Conservation (phyloP, 2,329 filamentous ascomycete genomes). For the Camptophora hylomeconis region DNA sequence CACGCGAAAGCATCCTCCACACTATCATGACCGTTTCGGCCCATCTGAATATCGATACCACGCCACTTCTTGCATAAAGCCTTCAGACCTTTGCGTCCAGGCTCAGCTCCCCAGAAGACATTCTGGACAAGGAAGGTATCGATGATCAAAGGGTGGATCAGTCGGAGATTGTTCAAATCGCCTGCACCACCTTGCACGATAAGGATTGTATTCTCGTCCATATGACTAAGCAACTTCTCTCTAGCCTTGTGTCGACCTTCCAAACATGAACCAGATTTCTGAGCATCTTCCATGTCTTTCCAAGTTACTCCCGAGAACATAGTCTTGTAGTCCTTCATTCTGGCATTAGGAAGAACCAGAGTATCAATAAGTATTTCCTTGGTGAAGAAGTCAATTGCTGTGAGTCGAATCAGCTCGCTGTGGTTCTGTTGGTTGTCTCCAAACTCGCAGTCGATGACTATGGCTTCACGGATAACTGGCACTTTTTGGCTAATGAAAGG, state of each 20-base stretch:
- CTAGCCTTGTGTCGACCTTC: constrained; percentile 32
- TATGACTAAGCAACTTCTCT: constrained; percentile 29
- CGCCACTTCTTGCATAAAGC: constrained; percentile 12
- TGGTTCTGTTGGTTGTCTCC: constrained; percentile 33
- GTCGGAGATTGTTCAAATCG: constrained; percentile 35
- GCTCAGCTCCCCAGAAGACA: constrained; percentile 1
- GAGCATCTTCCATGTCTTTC: constrained; percentile 26
- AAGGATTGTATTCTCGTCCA: constrained; percentile 35
- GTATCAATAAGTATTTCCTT: constrained; percentile 34
- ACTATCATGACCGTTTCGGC: constrained; percentile 27
- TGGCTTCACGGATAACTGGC: constrained; percentile 17
- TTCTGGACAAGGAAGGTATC: constrained; percentile 29
- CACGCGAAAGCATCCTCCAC: constrained; percentile 34
- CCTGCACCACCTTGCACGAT: constrained; percentile 33
- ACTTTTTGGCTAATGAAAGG: too few relatives aligned
- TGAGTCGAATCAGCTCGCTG: constrained; percentile 39
- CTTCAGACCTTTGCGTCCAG: constrained; percentile 11
- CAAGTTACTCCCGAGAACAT: constrained; percentile 36
- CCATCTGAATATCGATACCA: constrained; percentile 17
- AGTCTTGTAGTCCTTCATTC: constrained; percentile 38
- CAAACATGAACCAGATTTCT: constrained; percentile 23
- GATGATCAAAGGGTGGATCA: constrained; percentile 33
- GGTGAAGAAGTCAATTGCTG: constrained; percentile 39
- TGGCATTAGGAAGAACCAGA: constrained; percentile 34
- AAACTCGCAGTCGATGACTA: constrained; percentile 46